Evolutionary conservation across 106 monocot species (phyloP).

Genomic region (Posidonia australis): DNA sequence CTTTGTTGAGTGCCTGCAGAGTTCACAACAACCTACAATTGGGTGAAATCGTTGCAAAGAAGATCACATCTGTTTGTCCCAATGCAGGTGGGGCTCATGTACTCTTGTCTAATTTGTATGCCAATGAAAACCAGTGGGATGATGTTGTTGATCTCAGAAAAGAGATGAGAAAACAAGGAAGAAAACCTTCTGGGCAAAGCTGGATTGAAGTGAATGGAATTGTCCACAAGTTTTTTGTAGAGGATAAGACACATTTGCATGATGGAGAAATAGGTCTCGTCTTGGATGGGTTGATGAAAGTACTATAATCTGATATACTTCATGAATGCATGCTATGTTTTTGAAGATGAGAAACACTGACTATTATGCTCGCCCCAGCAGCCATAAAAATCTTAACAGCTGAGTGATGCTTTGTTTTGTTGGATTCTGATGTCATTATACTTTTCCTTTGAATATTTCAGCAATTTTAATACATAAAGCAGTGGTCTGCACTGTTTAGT

Average conservation of each 20-base stretch:
- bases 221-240: slow-evolving; percentile 35
- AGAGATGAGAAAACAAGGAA: slow-evolving; percentile 7
- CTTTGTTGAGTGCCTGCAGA: slow-evolving; percentile 65
- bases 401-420: too few relatives aligned
- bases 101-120: slow-evolving; percentile 69
- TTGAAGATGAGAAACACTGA: too few relatives aligned
- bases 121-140: slow-evolving; percentile 37
- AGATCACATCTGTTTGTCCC: slow-evolving; percentile 22
- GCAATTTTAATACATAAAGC: too few relatives aligned
- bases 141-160: slow-evolving; percentile 39
- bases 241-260: slow-evolving; percentile 13
- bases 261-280: slow-evolving; percentile 15
- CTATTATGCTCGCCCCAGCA: too few relatives aligned
- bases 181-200: slow-evolving; percentile 44
- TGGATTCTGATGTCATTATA: too few relatives aligned
- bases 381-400: too few relatives aligned
- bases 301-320: not conserved
- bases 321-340: not conserved
- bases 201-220: slow-evolving; percentile 36
- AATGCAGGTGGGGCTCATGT: slow-evolving; percentile 38
- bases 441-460: too few relatives aligned
- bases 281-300: slow-evolving; percentile 24
- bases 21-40: slow-evolving; percentile 29
- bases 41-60: slow-evolving; percentile 27
- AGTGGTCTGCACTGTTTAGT: too few relatives aligned